phyloP scores from a whole-genome alignment of 805 yeast species.

The Priceomyces fermenticarens region DNA sequence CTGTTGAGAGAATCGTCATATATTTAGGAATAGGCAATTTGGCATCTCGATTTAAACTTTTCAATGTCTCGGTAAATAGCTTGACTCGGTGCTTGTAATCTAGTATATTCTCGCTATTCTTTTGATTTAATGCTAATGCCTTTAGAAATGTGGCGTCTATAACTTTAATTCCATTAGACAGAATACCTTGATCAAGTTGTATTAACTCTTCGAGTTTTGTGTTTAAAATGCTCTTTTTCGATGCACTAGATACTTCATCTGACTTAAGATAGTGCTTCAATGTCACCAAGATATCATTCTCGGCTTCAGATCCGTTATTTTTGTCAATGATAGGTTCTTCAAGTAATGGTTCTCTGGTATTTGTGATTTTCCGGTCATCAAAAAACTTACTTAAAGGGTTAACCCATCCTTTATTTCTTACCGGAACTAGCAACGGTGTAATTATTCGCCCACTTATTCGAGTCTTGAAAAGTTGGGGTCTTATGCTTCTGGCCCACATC shows the following conservation, averaged over 20 bases:
- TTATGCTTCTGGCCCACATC: too few species aligned
- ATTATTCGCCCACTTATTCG: too few species aligned
- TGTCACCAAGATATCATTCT: neutral
- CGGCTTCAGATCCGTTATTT: neutral
- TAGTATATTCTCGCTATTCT: constrained; percentile 5
- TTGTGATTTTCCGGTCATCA: neutral
- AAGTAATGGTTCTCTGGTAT: constrained; percentile 2
- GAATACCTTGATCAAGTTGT: neutral
- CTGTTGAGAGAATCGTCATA: constrained; percentile 21
- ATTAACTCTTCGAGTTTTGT: constrained; percentile 18
- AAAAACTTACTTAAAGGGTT: constrained; percentile 15
- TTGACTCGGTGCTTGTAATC: constrained; percentile 7
- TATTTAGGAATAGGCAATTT: constrained; percentile 22
- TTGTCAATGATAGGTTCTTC: constrained; percentile 7
- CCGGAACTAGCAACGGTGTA: neutral
- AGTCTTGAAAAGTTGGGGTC: too few species aligned
- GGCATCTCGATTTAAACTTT: constrained; percentile 2
- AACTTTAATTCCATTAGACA: neutral
- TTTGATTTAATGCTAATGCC: constrained; percentile 12
- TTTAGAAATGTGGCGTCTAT: constrained; percentile 12
- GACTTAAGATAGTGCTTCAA: constrained; percentile 26
- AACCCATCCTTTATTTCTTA: constrained; percentile 11
- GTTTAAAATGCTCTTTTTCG: constrained; percentile 15
- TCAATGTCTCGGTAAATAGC: constrained; percentile 9
- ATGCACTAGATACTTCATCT: constrained; percentile 19